Base-by-base conservation (phyloP, 2,329 filamentous ascomycete species). In the Aphanoascus verrucosus region DNA sequence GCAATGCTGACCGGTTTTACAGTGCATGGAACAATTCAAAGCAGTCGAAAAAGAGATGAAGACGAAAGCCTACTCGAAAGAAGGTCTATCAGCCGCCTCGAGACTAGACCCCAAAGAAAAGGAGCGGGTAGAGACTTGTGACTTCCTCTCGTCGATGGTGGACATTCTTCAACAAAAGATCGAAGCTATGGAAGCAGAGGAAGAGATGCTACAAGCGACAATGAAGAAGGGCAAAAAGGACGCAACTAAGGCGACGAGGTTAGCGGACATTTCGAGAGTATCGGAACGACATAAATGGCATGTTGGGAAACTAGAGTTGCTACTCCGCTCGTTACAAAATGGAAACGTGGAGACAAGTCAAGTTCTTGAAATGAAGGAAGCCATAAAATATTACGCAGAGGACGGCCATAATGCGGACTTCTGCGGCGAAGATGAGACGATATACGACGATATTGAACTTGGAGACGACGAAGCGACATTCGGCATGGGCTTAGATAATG, bases 31-130 rank as follows among this genome's bases (percentile, higher is more conserved):
- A 74, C 89, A 88, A 65, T 98, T 98, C 81, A 98, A 98, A 76
- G 91, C 90, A n/a, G 93, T 98, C 51, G 93, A 98, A 72, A 98
- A 98, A 77, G 93, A 95, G 65, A 97, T 98, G 93, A 98, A 98
- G 78, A 98, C 93, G 54, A 98, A 98, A 72, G 93, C 93, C 57
- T 98, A 95, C 73, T 97, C 93, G 58, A 97, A 98, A 77, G 93
- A 97, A 72, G 93, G 93, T 43, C 75, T 98, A 60, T 93, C 88
- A 59, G 87, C 91, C 50, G 88, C 89, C 23, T 84, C 88, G 49
- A 94, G 94, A 71, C 79, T 97, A 59, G 93, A 98, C 73, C 93
- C 93, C n/a, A 94, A 90, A 68, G 93, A 97, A 70, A 88, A 94
- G 69, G 91, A 94, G 68, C 94, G 95, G 73, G 77, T 86, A 57